phyloP scores from a whole-genome alignment of 2,329 filamentous ascomycete species.

The Xylariaceae sp. region DNA sequence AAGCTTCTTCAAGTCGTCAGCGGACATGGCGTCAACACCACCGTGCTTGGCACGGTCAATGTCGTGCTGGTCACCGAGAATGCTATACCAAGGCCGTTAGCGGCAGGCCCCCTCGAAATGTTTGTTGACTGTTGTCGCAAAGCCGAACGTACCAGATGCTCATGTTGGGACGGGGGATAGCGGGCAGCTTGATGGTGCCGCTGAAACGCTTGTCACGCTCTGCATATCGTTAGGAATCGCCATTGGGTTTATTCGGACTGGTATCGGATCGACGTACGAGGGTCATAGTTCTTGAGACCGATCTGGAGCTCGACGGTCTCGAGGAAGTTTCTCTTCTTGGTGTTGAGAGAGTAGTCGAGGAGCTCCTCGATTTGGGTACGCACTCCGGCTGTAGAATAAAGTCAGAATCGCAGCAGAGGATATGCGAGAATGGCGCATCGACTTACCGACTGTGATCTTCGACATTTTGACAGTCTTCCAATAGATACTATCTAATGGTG shows the following conservation, averaged over 20 bases:
- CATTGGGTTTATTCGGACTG: background rate
- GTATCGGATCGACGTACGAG: conserved; percentile 33
- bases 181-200: conserved; percentile 92
- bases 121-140: background rate
- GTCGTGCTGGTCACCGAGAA: conserved; percentile 79
- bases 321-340: conserved; percentile 98
- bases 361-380: conserved; percentile 71
- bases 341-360: conserved; percentile 89
- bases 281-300: conserved; percentile 98
- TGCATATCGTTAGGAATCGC: conserved; percentile 7
- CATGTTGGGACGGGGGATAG: conserved; percentile 72
- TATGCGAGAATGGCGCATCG: background rate
- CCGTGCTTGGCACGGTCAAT: conserved; percentile 99
- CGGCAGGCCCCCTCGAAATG: background rate
- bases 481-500: conserved; percentile 75
- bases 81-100: conserved; percentile 31
- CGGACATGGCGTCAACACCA: conserved; percentile 95
- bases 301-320: conserved; percentile 86
- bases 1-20: conserved; percentile 99
- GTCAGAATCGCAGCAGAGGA: conserved; percentile 17
- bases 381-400: conserved; percentile 36
- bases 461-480: conserved; percentile 88
- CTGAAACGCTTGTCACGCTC: conserved; percentile 99
- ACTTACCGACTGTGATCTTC: conserved; percentile 73
- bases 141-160: conserved; percentile 23